Conservation (phyloP, 257 asterid species). For the Apocynum venetum region DNA sequence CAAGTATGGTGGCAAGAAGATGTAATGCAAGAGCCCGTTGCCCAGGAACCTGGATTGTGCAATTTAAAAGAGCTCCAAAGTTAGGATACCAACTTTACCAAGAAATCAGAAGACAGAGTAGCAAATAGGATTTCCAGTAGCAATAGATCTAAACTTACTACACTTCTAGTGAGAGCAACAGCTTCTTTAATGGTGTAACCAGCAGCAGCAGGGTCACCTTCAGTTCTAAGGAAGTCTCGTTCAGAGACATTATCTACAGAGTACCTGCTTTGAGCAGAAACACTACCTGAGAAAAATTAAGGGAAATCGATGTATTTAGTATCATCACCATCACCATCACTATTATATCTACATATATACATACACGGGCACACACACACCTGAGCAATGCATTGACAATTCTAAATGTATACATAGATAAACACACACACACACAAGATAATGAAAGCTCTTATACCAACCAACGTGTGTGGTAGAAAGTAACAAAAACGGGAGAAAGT, state of each 20-base stretch:
- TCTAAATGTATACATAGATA: no score
- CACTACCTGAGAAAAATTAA: constrained; percentile 35
- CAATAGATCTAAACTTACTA: constrained; percentile 49
- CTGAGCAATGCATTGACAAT: no score
- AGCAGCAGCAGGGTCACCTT: constrained; percentile 95
- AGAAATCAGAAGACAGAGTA: background rate
- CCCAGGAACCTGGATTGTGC: constrained; percentile 68
- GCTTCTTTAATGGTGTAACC: constrained; percentile 95
- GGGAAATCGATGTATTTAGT: background rate
- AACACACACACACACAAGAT: no score
- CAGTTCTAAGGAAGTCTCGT: constrained; percentile 90
- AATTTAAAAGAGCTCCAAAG: constrained; percentile 23
- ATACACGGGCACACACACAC: no score
- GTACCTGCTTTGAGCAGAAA: constrained; percentile 37
- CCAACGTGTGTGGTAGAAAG: background rate
- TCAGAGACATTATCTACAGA: constrained; percentile 53
- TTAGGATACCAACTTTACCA: background rate
- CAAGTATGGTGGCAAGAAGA: constrained; percentile 65
- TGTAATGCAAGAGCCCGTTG: constrained; percentile 85
- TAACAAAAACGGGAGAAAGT: background rate
- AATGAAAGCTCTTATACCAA: background rate
- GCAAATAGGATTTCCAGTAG: background rate
- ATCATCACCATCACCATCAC: background rate
- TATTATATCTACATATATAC: background rate
- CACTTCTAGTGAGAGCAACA: constrained; percentile 75